These are phyloP conservation scores for Chlorella sp. DNA, from an alignment of 139 green algal genomes.

Conservation along the genomic window DNA sequence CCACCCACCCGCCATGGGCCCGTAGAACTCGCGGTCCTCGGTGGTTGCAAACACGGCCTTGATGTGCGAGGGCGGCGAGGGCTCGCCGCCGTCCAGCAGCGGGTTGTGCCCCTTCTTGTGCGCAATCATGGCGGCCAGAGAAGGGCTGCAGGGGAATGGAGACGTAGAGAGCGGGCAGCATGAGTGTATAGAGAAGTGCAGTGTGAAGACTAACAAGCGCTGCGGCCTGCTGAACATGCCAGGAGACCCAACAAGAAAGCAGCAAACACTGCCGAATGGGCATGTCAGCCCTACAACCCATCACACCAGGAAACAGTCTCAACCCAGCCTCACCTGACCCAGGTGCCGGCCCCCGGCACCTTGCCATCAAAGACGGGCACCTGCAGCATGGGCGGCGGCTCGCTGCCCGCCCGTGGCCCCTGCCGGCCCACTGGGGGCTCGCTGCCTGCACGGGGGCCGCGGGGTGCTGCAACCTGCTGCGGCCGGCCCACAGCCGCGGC, in stretches of 20 bases:
- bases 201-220: too few species aligned
- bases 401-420: background rate
- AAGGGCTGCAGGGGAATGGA: background rate
- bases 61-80: constrained; percentile 35
- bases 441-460: background rate
- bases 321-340: constrained; percentile 20
- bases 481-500: too few species aligned
- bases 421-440: background rate
- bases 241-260: too few species aligned
- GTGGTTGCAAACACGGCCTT: constrained; percentile 35
- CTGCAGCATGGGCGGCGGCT: background rate
- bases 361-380: constrained; percentile 12
- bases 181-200: too few species aligned
- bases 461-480: background rate
- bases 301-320: too few species aligned
- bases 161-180: background rate
- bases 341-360: constrained; percentile 24
- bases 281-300: too few species aligned
- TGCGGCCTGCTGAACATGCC: too few species aligned
- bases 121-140: constrained; percentile 26
- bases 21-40: constrained; percentile 33
- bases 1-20: constrained; percentile 30
- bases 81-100: constrained; percentile 17
- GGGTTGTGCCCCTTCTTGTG: constrained; percentile 33
- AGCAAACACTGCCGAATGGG: too few species aligned